A percentile compares a stretch with the other conserved stretches of the same genome.
These are phyloP conservation scores for Euphorbia tirucalli DNA, from an alignment of 345 rosid genomes.

Conservation along the genomic window DNA sequence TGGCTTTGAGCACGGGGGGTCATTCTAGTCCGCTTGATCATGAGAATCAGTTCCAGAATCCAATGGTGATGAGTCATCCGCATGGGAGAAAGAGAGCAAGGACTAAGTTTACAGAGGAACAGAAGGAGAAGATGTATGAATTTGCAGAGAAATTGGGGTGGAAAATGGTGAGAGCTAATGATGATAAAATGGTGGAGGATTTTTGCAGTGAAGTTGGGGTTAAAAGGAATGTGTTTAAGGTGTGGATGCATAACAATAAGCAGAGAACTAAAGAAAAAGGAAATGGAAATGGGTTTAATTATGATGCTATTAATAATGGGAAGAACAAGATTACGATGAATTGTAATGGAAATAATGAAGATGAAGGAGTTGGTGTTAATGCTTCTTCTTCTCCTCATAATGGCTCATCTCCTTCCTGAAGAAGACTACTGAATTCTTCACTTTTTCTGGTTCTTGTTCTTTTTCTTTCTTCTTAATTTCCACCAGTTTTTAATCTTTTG, in stretches of 20 bases:
- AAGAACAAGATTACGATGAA: conserved; percentile 6
- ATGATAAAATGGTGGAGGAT: conserved; percentile 45
- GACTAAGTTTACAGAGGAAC: conserved; percentile 64
- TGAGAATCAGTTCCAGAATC: conserved; percentile 27
- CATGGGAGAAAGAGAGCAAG: conserved; percentile 52
- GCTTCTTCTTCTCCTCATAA: conserved; percentile 19
- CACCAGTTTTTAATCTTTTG: not conserved
- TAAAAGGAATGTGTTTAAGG: conserved; percentile 64
- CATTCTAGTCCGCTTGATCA: conserved; percentile 34
- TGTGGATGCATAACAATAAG: conserved; percentile 87
- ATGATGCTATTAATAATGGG: not conserved
- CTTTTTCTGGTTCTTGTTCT: not conserved
- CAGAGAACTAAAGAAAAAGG: conserved; percentile 31
- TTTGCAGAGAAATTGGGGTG: conserved; percentile 77
- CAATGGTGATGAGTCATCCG: conserved; percentile 17
- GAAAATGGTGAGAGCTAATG: conserved; percentile 52
- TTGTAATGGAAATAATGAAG: not conserved
- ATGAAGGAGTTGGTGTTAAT: conserved; percentile 11
- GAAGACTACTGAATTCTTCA: not conserved
- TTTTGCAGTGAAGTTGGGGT: conserved; percentile 66
- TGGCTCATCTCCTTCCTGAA: conserved; percentile 19
- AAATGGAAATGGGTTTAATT: conserved; percentile 17
- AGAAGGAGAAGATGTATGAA: conserved; percentile 59
- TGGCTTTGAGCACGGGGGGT: conserved; percentile 52
- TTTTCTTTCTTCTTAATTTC: not conserved